Conservation (phyloP, 371 early-diverging fungal species). For the Lichtheimia hyalospora region DNA sequence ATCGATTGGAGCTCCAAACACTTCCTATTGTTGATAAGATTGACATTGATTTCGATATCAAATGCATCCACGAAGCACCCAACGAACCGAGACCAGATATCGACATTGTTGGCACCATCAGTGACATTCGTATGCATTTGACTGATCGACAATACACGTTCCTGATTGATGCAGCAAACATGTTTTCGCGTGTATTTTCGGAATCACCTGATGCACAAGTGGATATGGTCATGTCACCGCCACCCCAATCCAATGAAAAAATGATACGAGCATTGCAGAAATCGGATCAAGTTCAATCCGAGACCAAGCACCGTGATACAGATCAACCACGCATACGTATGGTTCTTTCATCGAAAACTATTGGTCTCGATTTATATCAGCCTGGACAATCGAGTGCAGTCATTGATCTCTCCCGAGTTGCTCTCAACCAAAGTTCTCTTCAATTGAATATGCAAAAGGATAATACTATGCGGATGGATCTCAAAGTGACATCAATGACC, state of each 20-base stretch:
- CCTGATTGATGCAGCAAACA: conserved; percentile 68
- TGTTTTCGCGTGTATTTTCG: conserved; percentile 37
- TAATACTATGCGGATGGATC: conserved; percentile 66
- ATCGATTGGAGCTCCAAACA: conserved; percentile 44
- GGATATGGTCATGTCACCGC: background rate
- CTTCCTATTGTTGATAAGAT: conserved; percentile 86
- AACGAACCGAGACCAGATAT: conserved; percentile 28
- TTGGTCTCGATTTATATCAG: conserved; percentile 35
- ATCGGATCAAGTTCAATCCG: background rate
- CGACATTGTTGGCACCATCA: conserved; percentile 63
- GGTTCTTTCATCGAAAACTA: conserved; percentile 17
- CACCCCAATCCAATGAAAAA: background rate
- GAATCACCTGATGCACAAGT: conserved; percentile 10
- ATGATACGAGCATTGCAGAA: background rate
- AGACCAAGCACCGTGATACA: background rate
- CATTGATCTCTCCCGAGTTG: conserved; percentile 34
- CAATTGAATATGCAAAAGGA: conserved; percentile 63
- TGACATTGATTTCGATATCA: conserved; percentile 70
- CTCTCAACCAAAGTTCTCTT: conserved; percentile 53
- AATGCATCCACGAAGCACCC: conserved; percentile 23
- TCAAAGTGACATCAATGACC: conserved; percentile 69
- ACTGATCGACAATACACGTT: conserved; percentile 84
- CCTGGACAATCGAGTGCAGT: conserved; percentile 14
- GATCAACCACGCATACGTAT: conserved; percentile 10
- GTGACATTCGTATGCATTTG: conserved; percentile 77